Evolutionary conservation across 768 basidiomycete genomes (phyloP), one percentile per base, ranked within the genome.

Genomic region (Cystofilobasidium ferigula): DNA sequence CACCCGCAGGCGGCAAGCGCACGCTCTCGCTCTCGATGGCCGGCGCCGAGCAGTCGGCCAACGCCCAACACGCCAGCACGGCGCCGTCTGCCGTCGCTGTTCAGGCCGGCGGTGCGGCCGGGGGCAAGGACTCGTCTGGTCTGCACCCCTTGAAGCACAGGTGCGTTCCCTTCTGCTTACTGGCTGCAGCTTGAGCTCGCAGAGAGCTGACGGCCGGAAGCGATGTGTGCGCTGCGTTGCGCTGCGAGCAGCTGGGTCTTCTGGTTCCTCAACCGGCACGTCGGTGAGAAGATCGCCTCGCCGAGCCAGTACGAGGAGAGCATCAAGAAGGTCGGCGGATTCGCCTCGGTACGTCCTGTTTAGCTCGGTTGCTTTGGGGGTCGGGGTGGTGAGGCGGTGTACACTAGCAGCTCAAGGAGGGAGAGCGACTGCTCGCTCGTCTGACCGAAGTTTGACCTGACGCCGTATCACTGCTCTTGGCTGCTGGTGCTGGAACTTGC

Each of bases 251-350:
- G 70, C 45, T 92, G 89, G 89, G 82, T 89, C 8, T 90, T 90
- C 74, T 92, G 87, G 86, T 92, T 89, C 78, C 88, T 69, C 87
- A 90, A 94, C 74, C 86, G 89, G 69, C 80, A 87, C 2, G 89
- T 89, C 20, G 90, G 89, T 18, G 89, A 87, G 69, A 94, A 92
- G 78, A 85, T 88, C 69, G 81, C 62, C 26, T 57, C 61, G 24
- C 58, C 65, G 24, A 57, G 85, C 14, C 91, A 84, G 73, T 95
- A 97, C 73, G 92, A 95, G 72, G 91, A 94, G 73, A 90, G 91
- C 34, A 94, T 97, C 73, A 90, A 90, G 78, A 87, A 86, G 76
- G 85, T 97, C 56, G 84, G 90, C 7, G 84, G 88, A 6, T 94
- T 93, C 74, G 85, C 87, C 70, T 93, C 89, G 7, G 88, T 89